Conservation (phyloP, 768 basidiomycete species). For the Asterophora parasitica region DNA sequence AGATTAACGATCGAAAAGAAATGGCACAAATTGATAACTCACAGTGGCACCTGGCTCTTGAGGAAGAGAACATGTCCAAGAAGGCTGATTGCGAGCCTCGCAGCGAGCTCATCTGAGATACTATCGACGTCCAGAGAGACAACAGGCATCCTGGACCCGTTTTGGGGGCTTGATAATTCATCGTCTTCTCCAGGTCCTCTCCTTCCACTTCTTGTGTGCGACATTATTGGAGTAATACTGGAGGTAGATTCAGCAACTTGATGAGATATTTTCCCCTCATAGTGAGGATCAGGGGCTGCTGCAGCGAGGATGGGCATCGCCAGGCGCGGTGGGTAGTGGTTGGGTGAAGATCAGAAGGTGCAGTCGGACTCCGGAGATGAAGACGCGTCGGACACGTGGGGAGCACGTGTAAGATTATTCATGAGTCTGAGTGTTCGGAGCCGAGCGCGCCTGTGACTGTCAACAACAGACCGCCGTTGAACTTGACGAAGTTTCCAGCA, state of each 20-base stretch:
- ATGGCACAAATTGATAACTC: constrained; percentile 25
- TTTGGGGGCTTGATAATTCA: too few species aligned
- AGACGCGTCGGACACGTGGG: background rate
- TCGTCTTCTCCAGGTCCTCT: too few species aligned
- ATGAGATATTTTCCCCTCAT: too few species aligned
- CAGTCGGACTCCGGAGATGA: too few species aligned
- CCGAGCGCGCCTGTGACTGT: too few species aligned
- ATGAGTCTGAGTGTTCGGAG: too few species aligned
- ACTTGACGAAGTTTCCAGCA: too few species aligned
- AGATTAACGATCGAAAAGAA: background rate
- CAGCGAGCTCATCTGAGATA: constrained; percentile 57
- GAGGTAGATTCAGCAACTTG: too few species aligned
- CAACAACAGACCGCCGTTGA: too few species aligned
- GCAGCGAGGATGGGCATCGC: constrained; percentile 5
- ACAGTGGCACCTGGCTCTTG: constrained; percentile 80
- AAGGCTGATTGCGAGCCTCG: constrained; percentile 55
- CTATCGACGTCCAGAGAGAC: constrained; percentile 44
- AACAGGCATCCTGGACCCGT: constrained; percentile 23
- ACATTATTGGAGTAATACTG: too few species aligned
- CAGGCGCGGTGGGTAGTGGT: background rate
- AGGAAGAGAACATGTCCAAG: constrained; percentile 71
- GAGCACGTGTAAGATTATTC: constrained; percentile 3
- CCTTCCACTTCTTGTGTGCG: too few species aligned
- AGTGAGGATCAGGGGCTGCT: background rate
- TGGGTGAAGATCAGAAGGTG: background rate